Evolutionary conservation across 176 grass and related monocot species (phyloP), one percentile per base, ranked within the genome.

Genomic region (Zea luxurians): DNA sequence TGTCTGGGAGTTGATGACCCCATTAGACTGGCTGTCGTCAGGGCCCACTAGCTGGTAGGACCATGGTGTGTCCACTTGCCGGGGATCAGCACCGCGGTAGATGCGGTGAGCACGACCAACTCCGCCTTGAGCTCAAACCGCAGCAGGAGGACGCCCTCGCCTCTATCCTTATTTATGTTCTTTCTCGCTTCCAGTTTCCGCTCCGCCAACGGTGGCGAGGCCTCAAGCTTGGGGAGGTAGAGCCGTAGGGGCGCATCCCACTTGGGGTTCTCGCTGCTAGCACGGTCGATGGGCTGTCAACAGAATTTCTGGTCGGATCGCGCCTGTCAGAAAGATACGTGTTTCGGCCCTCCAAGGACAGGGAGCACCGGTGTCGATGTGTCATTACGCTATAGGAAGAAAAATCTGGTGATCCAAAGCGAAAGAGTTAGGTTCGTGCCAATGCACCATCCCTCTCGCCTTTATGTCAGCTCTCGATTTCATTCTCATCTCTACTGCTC

Each of bases 211-310:
- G 38, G 8, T 13, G 61, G 13, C 8, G 71, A n/a, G 2, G 83
- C 57, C 12, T 18, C 3, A 71, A 42, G 47, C 8, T 49, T 9
- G 48, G 74, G 44, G 48, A 84, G 40, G 86, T 76, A 80, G 63
- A 94, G 80, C 0, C 86, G 80, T 38, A 94, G 78, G 12, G 86
- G 92, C 37, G 79, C 80, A 48, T 91, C 88, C 92, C 92, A 91
- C 79, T 91, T 86, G 40, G 92, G 86, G 77, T 84, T 88, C 40
- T 47, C 59, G 35, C 80, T 85, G 73, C 83, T 73, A 40, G 70
- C 9, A 3, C 74, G 62, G 86, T 91, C 83, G 3, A 66, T 66
- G 74, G 73, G 37, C 57, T 27, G 92, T 94, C 78, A 46, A 47
- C 45, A 13, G 44, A 1, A 17, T 27, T 27, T 27, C 27, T 27